Percentiles rank a stretch among this genome's conserved stretches.
Evolutionary conservation across 192 early-diverging fungal genomes (phyloP).

Genomic region (Backusella liffmaniae): DNA sequence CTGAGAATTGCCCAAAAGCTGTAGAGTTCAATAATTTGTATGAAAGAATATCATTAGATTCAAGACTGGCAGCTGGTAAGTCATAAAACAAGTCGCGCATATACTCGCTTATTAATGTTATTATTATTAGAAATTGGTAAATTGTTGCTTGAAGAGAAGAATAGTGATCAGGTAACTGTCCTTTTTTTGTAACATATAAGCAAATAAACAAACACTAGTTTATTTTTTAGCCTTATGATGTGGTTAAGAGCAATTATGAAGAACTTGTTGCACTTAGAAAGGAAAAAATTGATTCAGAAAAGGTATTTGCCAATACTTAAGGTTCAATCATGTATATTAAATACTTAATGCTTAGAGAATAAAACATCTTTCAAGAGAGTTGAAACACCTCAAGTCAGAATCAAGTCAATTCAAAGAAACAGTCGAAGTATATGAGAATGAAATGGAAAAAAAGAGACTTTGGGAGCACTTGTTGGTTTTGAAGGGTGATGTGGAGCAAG

Average conservation of each 20-base stretch:
- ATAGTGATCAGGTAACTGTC: neutral
- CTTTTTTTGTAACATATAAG: neutral
- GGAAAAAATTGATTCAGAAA: neutral
- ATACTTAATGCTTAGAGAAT: neutral
- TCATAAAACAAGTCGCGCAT: neutral
- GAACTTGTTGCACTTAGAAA: neutral
- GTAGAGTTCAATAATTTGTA: neutral
- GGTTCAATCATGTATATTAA: neutral
- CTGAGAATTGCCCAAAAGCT: neutral
- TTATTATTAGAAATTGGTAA: conserved; percentile 2
- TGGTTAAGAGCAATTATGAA: conserved; percentile 3
- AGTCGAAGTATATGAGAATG: neutral
- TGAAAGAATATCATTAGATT: neutral
- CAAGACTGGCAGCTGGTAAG: conserved; percentile 16
- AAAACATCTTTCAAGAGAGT: neutral
- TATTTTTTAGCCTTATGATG: neutral
- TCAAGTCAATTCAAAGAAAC: conserved; percentile 1
- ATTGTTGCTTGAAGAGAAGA: neutral
- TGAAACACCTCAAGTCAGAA: neutral
- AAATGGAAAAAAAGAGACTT: conserved; percentile 5
- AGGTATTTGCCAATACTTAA: neutral
- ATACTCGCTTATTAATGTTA: neutral
- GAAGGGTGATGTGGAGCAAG: neutral
- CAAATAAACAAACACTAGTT: neutral
- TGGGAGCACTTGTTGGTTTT: neutral